A percentile compares a stretch with the other conserved stretches of the same genome.
phyloP scores from a whole-genome alignment of 129 eudicot genomes.

The Flaveria ramosissima region DNA sequence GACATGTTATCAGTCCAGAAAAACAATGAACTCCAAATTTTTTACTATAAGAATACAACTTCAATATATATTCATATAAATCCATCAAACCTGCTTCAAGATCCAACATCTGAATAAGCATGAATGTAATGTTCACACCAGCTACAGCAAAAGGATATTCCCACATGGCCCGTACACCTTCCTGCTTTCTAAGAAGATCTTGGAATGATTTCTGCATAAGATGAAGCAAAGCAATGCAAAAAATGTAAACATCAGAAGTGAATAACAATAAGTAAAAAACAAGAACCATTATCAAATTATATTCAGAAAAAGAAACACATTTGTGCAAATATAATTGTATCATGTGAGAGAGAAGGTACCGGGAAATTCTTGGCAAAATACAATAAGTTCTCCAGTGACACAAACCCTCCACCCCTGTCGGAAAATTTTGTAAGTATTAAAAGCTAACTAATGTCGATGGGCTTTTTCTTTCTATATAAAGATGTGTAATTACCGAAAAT shows the following conservation, averaged over 20 bases:
- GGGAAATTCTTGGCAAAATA: conserved; percentile 83
- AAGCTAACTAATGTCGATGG: not conserved
- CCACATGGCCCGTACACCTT: conserved; percentile 93
- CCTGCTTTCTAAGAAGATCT: conserved; percentile 82
- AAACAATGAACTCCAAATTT: not conserved
- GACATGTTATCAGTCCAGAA: conserved; percentile 20
- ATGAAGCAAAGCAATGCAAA: not conserved
- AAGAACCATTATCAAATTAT: not conserved
- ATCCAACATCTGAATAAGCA: conserved; percentile 99
- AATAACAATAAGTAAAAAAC: conserved; percentile 1
- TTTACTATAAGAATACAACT: not conserved
- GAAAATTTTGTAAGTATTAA: conserved; percentile 14
- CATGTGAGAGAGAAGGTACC: conserved; percentile 40
- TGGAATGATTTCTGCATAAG: conserved; percentile 83
- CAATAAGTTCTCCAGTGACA: conserved; percentile 88
- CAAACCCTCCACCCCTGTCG: conserved; percentile 94
- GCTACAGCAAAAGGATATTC: conserved; percentile 99
- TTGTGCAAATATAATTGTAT: not conserved
- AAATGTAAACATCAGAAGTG: not conserved
- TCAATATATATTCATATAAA: not conserved
- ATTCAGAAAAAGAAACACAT: not conserved
- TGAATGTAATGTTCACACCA: conserved; percentile 95
- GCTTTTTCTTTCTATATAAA: not conserved
- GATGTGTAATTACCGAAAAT: conserved; percentile 64
- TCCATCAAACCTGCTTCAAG: conserved; percentile 72